Conservation (phyloP, 2,329 filamentous ascomycete species). For the Exophiala sp. region DNA sequence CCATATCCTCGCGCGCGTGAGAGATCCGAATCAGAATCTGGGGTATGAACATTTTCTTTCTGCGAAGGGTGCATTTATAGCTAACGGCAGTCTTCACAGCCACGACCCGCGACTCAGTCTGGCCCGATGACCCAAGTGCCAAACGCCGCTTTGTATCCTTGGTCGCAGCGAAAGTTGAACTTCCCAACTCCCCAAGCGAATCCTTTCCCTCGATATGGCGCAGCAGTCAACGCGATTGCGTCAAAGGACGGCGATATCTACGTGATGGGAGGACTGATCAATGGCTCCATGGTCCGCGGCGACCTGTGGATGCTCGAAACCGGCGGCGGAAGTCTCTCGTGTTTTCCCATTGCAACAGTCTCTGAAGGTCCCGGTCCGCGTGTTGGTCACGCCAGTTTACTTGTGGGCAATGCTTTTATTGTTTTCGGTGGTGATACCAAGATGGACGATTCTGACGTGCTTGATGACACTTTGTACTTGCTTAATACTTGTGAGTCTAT, state of each 20-base stretch:
- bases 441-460: constrained; percentile 81
- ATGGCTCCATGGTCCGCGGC: constrained; percentile 91
- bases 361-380: constrained; percentile 91
- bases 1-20: constrained; percentile 45
- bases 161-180: constrained; percentile 85
- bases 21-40: constrained; percentile 53
- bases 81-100: constrained; percentile 10
- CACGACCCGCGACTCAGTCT: constrained; percentile 21
- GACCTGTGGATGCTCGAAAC: constrained; percentile 98
- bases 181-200: constrained; percentile 78
- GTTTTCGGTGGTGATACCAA: constrained; percentile 99
- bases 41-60: constrained; percentile 43
- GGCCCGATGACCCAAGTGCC: constrained; percentile 51
- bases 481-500: constrained; percentile 85
- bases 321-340: constrained; percentile 74
- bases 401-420: constrained; percentile 98
- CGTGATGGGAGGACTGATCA: constrained; percentile 93
- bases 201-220: constrained; percentile 94
- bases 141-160: constrained; percentile 85
- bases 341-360: constrained; percentile 86
- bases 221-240: constrained; percentile 85
- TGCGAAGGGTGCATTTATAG: constrained; percentile 13
- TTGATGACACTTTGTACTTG: constrained; percentile 94
- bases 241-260: constrained; percentile 98
- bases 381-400: constrained; percentile 87